These are phyloP conservation scores for Quercus gilva DNA, from an alignment of 306 rosid genomes.

Conservation along the genomic window DNA sequence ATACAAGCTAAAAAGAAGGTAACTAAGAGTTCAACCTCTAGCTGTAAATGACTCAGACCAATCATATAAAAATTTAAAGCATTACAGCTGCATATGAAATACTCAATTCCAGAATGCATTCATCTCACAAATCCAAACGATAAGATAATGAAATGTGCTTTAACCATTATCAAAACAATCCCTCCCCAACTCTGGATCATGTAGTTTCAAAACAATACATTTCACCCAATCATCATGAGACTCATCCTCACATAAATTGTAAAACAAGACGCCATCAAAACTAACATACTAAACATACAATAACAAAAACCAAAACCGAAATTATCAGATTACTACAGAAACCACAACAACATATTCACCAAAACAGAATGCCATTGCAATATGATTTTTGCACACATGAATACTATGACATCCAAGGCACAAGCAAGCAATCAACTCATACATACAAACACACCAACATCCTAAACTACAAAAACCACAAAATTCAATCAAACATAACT, in stretches of 20 bases:
- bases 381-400: not conserved
- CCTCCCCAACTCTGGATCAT: not conserved
- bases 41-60: not conserved
- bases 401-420: not conserved
- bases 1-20: conserved; percentile 2
- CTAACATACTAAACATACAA: conserved; percentile 41
- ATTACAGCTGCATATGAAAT: not conserved
- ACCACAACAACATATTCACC: not conserved
- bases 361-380: not conserved
- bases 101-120: not conserved
- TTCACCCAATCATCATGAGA: not conserved
- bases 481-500: not conserved
- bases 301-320: conserved; percentile 17
- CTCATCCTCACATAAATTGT: not conserved
- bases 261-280: conserved; percentile 11
- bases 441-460: not conserved
- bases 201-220: not conserved
- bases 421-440: too few species aligned
- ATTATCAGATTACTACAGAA: conserved; percentile 10
- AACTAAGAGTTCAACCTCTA: not conserved
- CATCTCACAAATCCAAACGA: not conserved
- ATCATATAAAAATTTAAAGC: conserved; percentile 3
- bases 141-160: not conserved
- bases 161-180: not conserved
- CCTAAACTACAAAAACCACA: conserved; percentile 13